These are phyloP conservation scores for Ogataea nitratoaversa DNA, from an alignment of 805 yeast genomes.

Conservation along the genomic window DNA sequence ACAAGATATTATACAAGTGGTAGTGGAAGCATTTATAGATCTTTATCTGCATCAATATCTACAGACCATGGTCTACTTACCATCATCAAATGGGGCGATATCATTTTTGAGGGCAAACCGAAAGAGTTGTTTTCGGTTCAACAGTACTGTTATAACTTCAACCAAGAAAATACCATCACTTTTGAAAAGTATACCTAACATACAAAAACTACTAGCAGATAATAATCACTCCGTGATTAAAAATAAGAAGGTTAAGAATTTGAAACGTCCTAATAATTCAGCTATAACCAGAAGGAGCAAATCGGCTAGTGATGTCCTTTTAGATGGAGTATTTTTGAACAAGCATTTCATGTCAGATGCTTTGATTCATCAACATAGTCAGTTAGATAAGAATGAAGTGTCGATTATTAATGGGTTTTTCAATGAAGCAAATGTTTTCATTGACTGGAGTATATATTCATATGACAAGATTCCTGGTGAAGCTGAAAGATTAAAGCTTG, in stretches of 20 bases:
- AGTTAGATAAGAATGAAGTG: conserved; percentile 6
- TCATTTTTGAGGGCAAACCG: too few relatives aligned
- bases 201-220: conserved; percentile 1
- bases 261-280: not conserved
- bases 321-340: conserved; percentile 20
- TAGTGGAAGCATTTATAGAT: too few relatives aligned
- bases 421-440: conserved; percentile 38
- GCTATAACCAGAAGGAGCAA: not conserved
- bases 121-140: too few relatives aligned
- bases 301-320: not conserved
- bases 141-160: not conserved
- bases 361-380: conserved; percentile 4
- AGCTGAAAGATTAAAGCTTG: conserved; percentile 16
- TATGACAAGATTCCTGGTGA: conserved; percentile 59
- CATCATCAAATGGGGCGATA: too few relatives aligned
- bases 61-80: too few relatives aligned
- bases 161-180: not conserved
- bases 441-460: conserved; percentile 58
- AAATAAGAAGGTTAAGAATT: too few relatives aligned
- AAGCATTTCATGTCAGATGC: conserved; percentile 11
- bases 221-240: too few relatives aligned
- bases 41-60: too few relatives aligned
- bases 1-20: too few relatives aligned
- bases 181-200: conserved; percentile 2
- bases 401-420: conserved; percentile 36